phyloP scores from a whole-genome alignment of 1,284 basidiomycete species.

The Austroboletus rostrupii region DNA sequence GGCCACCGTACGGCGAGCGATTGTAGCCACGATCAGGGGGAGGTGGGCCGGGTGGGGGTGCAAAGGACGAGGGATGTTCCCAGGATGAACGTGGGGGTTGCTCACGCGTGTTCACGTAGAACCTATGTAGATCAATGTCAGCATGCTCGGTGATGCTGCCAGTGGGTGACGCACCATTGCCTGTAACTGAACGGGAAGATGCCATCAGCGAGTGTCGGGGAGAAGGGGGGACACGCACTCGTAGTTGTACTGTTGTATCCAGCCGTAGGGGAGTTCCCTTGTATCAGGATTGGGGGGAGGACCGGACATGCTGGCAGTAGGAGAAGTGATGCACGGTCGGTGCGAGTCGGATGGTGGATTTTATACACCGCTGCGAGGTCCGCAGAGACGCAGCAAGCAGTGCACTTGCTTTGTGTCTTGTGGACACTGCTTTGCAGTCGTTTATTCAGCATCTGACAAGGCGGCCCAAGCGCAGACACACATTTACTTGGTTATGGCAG shows the following conservation, averaged over 20 bases:
- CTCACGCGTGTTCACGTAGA: slow-evolving; percentile 62
- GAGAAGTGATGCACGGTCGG: slow-evolving; percentile 1
- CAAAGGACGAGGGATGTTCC: slow-evolving; percentile 54
- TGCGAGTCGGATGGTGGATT: slow-evolving; percentile 15
- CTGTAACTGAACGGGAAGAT: slow-evolving; percentile 48
- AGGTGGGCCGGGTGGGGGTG: slow-evolving; percentile 37
- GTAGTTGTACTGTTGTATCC: slow-evolving; percentile 63
- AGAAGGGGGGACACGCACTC: slow-evolving; percentile 46
- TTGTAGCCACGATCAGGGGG: slow-evolving; percentile 25
- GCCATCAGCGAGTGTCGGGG: slow-evolving; percentile 16
- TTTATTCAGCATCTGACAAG: slow-evolving; percentile 25
- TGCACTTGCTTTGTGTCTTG: slow-evolving; percentile 23
- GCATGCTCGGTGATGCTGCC: background rate
- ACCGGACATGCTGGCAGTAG: slow-evolving; percentile 36
- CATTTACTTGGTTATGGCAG: slow-evolving; percentile 12
- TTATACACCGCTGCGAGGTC: slow-evolving; percentile 21
- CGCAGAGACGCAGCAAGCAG: slow-evolving; percentile 13
- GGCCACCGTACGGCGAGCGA: slow-evolving; percentile 31
- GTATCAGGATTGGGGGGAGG: slow-evolving; percentile 58
- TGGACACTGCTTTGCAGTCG: slow-evolving; percentile 33
- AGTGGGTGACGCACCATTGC: slow-evolving; percentile 48
- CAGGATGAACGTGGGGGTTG: slow-evolving; percentile 62
- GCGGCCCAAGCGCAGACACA: slow-evolving; percentile 18
- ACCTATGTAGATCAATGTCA: slow-evolving; percentile 41
- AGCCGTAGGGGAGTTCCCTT: slow-evolving; percentile 63